These are phyloP conservation scores for Seiridium cupressi DNA, from an alignment of 2,329 filamentous ascomycete species.

Conservation along the genomic window DNA sequence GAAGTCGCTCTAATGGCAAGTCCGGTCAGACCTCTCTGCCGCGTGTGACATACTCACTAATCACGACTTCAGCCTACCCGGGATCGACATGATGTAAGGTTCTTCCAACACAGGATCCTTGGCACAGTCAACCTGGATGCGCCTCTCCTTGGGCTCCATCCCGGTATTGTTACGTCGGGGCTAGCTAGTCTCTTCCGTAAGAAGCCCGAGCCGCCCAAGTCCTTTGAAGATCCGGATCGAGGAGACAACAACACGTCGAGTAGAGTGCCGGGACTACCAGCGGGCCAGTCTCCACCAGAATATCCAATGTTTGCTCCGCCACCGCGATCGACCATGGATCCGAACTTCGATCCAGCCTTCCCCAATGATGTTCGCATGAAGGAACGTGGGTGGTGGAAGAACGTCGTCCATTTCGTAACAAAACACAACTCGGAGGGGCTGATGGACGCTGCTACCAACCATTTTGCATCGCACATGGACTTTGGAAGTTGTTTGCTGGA, in stretches of 20 bases:
- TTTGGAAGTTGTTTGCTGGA: conserved; percentile 82
- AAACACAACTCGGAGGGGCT: conserved; percentile 75
- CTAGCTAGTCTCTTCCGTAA: conserved; percentile 72
- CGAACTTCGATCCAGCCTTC: conserved; percentile 74
- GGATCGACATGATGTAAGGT: conserved; percentile 18
- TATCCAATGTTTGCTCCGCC: not conserved
- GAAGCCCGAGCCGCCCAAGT: conserved; percentile 29
- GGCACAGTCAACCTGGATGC: conserved; percentile 82
- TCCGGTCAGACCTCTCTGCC: conserved; percentile 16
- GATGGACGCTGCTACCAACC: conserved; percentile 66
- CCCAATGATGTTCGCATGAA: conserved; percentile 70
- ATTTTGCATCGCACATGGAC: conserved; percentile 78
- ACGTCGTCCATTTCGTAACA: conserved; percentile 71
- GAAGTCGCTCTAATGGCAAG: conserved; percentile 70
- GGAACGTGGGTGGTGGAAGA: conserved; percentile 67
- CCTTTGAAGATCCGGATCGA: not conserved
- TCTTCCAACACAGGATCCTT: conserved; percentile 71
- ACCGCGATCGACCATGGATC: conserved; percentile 39
- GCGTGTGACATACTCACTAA: not conserved
- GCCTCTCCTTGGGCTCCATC: conserved; percentile 85
- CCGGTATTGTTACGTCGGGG: conserved; percentile 80
- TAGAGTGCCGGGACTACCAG: too few species aligned
- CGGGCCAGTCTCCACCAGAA: not conserved
- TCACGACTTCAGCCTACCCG: not conserved
- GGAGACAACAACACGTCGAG: not conserved